Percentiles rank a stretch among this genome's conserved stretches.
Evolutionary conservation across 768 basidiomycete species (phyloP).

Genomic region (Kwoniella dejecticola): DNA sequence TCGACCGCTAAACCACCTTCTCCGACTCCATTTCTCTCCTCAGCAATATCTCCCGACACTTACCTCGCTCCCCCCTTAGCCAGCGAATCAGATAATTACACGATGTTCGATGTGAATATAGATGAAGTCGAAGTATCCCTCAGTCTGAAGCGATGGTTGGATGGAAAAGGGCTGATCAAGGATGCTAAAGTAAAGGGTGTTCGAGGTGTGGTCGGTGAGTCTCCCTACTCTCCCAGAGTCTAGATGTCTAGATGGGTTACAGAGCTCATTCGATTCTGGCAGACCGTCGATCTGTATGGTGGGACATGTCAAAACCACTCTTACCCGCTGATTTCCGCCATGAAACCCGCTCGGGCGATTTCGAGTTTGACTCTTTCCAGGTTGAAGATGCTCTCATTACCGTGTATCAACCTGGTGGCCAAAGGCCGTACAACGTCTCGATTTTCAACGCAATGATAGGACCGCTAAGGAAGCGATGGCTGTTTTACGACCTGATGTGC

Average conservation of each 20-base stretch:
- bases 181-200: constrained; percentile 93
- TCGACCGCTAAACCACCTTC: constrained; percentile 37
- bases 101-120: constrained; percentile 89
- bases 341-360: constrained; percentile 73
- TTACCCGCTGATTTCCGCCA: constrained; percentile 82
- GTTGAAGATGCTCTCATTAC: constrained; percentile 92
- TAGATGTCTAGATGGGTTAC: not conserved
- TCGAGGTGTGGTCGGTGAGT: constrained; percentile 84
- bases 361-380: constrained; percentile 83
- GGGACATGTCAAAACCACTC: constrained; percentile 78
- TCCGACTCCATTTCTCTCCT: constrained; percentile 45
- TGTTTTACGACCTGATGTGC: constrained; percentile 91
- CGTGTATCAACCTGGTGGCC: constrained; percentile 87
- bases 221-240: constrained; percentile 17
- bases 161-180: constrained; percentile 89
- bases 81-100: constrained; percentile 63
- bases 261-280: not conserved
- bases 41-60: constrained; percentile 39
- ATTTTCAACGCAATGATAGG: constrained; percentile 91
- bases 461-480: constrained; percentile 83
- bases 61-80: constrained; percentile 34
- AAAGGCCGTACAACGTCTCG: constrained; percentile 66
- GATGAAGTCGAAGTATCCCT: constrained; percentile 95
- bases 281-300: constrained; percentile 86
- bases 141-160: constrained; percentile 86